Conservation (phyloP, 1,284 basidiomycete species). For the Cryptococcus neoformans region DNA sequence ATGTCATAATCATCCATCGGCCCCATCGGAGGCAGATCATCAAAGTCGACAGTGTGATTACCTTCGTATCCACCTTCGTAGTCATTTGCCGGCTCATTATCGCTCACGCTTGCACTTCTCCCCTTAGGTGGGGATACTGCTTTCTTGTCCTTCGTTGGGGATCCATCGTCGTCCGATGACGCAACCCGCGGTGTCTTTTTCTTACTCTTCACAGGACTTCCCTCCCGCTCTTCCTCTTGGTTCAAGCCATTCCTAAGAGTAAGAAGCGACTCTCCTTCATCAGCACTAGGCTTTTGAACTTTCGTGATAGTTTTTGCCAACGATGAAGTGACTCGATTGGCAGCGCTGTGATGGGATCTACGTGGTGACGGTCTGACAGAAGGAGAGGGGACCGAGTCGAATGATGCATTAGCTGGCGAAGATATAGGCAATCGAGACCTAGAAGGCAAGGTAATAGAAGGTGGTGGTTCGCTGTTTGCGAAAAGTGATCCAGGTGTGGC, state of each 20-base stretch:
- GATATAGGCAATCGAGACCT: slow-evolving; percentile 14
- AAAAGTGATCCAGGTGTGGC: slow-evolving; percentile 7
- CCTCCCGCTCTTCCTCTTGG: slow-evolving; percentile 18
- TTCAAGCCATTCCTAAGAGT: slow-evolving; percentile 17
- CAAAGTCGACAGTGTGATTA: slow-evolving; percentile 10
- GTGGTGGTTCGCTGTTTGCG: slow-evolving; percentile 19
- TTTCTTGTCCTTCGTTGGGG: neutral
- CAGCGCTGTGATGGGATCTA: slow-evolving; percentile 1
- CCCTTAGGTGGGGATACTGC: neutral
- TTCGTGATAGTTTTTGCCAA: slow-evolving; percentile 13
- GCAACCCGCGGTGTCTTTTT: slow-evolving; percentile 9
- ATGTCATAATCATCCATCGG: slow-evolving; percentile 8
- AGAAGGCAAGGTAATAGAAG: slow-evolving; percentile 21
- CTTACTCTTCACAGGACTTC: neutral
- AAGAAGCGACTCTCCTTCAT: neutral
- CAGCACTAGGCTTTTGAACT: slow-evolving; percentile 25
- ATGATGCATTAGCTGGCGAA: slow-evolving; percentile 19
- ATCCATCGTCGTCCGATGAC: slow-evolving; percentile 13
- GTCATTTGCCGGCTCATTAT: neutral
- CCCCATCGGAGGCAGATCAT: neutral
- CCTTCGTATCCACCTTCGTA: slow-evolving; percentile 6
- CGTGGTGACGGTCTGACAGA: slow-evolving; percentile 7
- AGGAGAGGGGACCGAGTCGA: slow-evolving; percentile 26
- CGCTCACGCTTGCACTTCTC: slow-evolving; percentile 1
- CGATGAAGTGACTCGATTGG: neutral